Percentiles rank a stretch among this genome's conserved stretches.
These are phyloP conservation scores for Apophysomyces elegans DNA, from an alignment of 371 early-diverging fungal genomes.

Conservation along the genomic window DNA sequence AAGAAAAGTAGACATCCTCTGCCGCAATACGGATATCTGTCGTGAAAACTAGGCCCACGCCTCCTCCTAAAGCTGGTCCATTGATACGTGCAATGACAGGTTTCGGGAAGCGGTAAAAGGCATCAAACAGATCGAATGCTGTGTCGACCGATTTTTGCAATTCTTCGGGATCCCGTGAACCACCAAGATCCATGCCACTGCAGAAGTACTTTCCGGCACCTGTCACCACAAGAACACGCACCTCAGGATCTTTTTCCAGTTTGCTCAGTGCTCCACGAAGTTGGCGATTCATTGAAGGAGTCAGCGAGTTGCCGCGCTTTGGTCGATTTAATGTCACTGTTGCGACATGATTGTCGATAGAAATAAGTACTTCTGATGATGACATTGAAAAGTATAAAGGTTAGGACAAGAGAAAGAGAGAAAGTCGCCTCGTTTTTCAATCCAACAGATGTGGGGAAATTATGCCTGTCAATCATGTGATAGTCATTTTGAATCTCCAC, in stretches of 20 bases:
- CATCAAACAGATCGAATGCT: conserved; percentile 42
- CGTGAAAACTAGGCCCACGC: conserved; percentile 70
- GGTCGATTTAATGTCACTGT: conserved; percentile 64
- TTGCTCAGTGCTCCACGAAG: conserved; percentile 48
- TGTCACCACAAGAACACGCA: conserved; percentile 67
- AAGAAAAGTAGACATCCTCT: conserved; percentile 56
- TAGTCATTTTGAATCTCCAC: too few species aligned
- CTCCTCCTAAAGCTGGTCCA: conserved; percentile 77
- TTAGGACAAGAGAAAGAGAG: not conserved
- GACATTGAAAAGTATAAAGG: not conserved
- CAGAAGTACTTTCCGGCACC: conserved; percentile 78
- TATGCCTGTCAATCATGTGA: too few species aligned
- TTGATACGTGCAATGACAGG: conserved; percentile 71
- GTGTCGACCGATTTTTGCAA: conserved; percentile 36
- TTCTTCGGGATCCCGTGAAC: conserved; percentile 31
- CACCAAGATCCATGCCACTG: conserved; percentile 70
- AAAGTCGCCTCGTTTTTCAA: too few species aligned
- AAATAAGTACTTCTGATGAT: conserved; percentile 21
- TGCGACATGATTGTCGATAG: conserved; percentile 45
- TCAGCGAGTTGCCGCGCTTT: conserved; percentile 65
- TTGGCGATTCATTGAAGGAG: conserved; percentile 52
- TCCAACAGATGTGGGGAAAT: not conserved
- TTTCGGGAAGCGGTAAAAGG: conserved; percentile 56
- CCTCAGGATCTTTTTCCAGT: conserved; percentile 49
- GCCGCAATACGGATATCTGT: conserved; percentile 64